Evolutionary conservation across 2,329 filamentous ascomycete genomes (phyloP), one percentile per base, ranked within the genome.

Genomic region (Calonectria montana): DNA sequence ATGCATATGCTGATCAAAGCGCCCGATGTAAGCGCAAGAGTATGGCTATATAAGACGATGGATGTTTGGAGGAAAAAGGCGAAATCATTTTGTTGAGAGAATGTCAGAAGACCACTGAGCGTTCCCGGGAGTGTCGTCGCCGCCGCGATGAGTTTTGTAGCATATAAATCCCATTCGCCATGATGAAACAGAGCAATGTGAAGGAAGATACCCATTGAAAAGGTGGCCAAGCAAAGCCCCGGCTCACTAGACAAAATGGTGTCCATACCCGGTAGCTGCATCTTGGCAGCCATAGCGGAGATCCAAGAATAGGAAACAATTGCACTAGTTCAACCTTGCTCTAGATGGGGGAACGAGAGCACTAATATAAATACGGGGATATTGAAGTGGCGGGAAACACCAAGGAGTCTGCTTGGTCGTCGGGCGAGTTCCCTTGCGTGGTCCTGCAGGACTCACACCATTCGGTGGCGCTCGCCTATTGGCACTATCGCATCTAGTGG

Each of bases 161-260:
- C 25, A 47, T 50, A 72, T 2, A 64, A 35, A 5, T 75, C 70
- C 74, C 74, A 75, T 47, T 75, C 74, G 1, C 74, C 74, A 3
- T 72, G 50, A 0, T 74, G 62, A 0, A 75, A 9, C 3, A 57
- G 5, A 16, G 29, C 21, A 1, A 65, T 6, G 23, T 75, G 74
- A 0, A 21, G 23, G 0, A 68, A 1, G 0, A 70, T 27, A 2
- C 74, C 74, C 0, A 65, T 0, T 1, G 45, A 0, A 8, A 75
- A 75, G 4, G 57, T 59, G 31, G 35, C 53, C 31, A 59, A 13
- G 31, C 25, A 59, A 1, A 25, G 31, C 1, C 31, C 13, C 2
- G 53, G 53, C 16, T 59, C 53, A 7, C 31, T 31, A 3, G 53
- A 21, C 29, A 57, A 4, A 27, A 53, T 5, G 27, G 48, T 9